These are phyloP conservation scores for Microstroma glucosiphilum DNA, from an alignment of 1,284 basidiomycete species.

Conservation along the genomic window DNA sequence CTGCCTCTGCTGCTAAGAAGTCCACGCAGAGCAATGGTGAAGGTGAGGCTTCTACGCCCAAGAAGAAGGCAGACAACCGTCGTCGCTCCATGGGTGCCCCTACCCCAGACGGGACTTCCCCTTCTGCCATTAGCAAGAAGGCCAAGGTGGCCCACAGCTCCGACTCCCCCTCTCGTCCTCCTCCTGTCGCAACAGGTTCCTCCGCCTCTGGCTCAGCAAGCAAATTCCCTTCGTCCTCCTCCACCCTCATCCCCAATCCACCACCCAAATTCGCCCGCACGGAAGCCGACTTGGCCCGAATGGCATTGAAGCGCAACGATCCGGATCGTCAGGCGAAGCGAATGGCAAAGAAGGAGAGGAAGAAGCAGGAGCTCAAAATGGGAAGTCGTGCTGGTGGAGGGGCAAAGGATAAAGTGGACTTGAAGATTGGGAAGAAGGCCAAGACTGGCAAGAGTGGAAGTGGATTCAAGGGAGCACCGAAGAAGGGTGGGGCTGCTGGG, in stretches of 20 bases:
- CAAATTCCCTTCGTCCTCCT: conserved; percentile 6
- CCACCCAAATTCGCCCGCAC: conserved; percentile 18
- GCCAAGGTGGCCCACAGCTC: conserved; percentile 8
- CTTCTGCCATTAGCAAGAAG: conserved; percentile 13
- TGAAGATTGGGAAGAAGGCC: conserved; percentile 1
- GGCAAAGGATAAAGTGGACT: conserved; percentile 6
- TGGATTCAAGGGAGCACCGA: too few species aligned
- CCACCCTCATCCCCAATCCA: conserved; percentile 23
- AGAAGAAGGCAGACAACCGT: conserved; percentile 11
- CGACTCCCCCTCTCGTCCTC: conserved; percentile 13
- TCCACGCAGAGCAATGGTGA: not conserved
- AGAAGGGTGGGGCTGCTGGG: not conserved
- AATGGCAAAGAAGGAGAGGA: conserved; percentile 43
- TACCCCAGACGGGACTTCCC: conserved; percentile 44
- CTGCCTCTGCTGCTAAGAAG: too few species aligned
- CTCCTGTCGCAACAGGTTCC: not conserved
- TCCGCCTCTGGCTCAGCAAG: too few species aligned
- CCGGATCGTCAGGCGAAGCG: conserved; percentile 32
- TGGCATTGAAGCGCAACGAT: conserved; percentile 38
- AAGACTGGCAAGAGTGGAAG: not conserved
- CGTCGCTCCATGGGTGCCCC: conserved; percentile 30
- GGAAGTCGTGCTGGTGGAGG: not conserved
- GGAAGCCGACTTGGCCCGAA: conserved; percentile 34
- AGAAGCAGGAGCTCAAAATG: conserved; percentile 15
- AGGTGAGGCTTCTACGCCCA: conserved; percentile 11